Evolutionary conservation across 352 stramenopile species (phyloP).

Genomic region (Pythium aphanidermatum): DNA sequence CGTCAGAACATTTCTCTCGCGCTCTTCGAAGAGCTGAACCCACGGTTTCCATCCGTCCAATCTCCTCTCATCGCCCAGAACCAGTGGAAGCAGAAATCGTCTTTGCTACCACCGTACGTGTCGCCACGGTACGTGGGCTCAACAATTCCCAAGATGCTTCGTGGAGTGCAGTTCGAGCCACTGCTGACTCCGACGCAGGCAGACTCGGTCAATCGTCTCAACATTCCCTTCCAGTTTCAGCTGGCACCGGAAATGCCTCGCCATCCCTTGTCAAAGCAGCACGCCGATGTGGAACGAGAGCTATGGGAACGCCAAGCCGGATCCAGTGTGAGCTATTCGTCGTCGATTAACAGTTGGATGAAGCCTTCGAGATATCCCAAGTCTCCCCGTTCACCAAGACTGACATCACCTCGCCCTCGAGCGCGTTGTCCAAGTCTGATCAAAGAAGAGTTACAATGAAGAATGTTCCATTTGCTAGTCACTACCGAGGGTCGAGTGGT

Average conservation of each 20-base stretch:
- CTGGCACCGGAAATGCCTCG: conserved; percentile 8
- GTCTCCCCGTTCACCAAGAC: conserved; percentile 7
- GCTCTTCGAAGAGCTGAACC: conserved; percentile 47
- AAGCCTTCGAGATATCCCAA: too few relatives aligned
- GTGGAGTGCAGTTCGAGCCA: conserved; percentile 42
- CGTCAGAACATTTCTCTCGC: conserved; percentile 12
- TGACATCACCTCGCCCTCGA: background rate
- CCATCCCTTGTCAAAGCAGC: conserved; percentile 24
- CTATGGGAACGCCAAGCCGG: conserved; percentile 10
- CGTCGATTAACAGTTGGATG: too few relatives aligned
- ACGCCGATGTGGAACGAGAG: conserved; percentile 17
- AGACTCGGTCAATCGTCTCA: conserved; percentile 42
- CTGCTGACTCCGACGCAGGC: conserved; percentile 38
- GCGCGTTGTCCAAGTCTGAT: conserved; percentile 6
- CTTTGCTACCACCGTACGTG: conserved; percentile 37
- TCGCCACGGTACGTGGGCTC: conserved; percentile 44
- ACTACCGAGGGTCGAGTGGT: too few relatives aligned
- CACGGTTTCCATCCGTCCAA: conserved; percentile 55
- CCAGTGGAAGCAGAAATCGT: conserved; percentile 49
- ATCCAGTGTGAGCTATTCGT: too few relatives aligned
- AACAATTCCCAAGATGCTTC: conserved; percentile 51
- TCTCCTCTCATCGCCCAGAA: conserved; percentile 29
- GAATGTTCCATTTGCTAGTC: background rate
- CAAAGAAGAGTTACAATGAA: conserved; percentile 17
- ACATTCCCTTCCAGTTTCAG: conserved; percentile 24